Evolutionary conservation across 192 early-diverging fungal genomes (phyloP), one percentile per base, ranked within the genome.

Genomic region (Backusella psychrophila): DNA sequence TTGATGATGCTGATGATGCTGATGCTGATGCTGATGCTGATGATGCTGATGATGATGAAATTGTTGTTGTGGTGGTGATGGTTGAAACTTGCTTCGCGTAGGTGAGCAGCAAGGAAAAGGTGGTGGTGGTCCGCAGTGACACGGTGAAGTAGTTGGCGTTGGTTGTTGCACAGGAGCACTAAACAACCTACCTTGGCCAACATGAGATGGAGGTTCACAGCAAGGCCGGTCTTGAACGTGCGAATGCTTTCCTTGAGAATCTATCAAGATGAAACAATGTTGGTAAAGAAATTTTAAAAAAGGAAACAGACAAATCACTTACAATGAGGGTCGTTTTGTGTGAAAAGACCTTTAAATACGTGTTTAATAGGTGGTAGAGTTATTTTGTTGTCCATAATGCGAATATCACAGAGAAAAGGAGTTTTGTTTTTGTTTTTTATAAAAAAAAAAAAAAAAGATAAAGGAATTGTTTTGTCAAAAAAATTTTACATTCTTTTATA

Each of bases 281-380:
- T 38, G 11, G 36, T n/a, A 19, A 14, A 49, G 4, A 49, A 15
- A 19, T n/a, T 7, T 49, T 49, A 21, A 19, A 21, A 21, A 36
- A 36, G 9, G 12, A 36, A 35, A 35, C 21, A 23, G 38, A 9
- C 8, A 6, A 68, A 67, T 6, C 6, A 69, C 41, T 71, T 71
- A 44, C 41, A 49, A 9, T 71, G 36, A 12, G 6, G 14, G 15
- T 67, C 39, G 29, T 71, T 71, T 41, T n/a, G 23, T 19, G 7
- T 31, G 14, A 71, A 71, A 31, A 71, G 21, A 41, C 39, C 70
- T 71, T 71, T 21, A 33, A 71, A 49, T 26, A 71, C 44, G 26
- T 49, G 42, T 17, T 71, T 71, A n/a, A 71, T 71, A 31, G 70
- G 70, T 49, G 70, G 70, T 17, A 71, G 19, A 7, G 44, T 71